These are phyloP conservation scores for Mycena maculata DNA, from an alignment of 768 basidiomycete species.

Conservation along the genomic window DNA sequence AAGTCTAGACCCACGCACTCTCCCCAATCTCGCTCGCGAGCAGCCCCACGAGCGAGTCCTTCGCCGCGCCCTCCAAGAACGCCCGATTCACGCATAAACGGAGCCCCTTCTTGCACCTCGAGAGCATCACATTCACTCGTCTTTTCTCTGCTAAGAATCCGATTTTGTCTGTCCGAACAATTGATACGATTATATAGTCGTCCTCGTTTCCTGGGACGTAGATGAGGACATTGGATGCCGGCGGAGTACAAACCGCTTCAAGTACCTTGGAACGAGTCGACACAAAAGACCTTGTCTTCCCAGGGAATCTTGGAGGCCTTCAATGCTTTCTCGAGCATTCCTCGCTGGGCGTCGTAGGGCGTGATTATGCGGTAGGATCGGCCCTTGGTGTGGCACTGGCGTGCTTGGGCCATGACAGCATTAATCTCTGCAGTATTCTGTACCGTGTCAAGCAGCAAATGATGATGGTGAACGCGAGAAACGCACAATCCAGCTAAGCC, in stretches of 20 bases:
- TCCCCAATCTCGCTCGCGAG: conserved; percentile 42
- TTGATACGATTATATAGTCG: conserved; percentile 77
- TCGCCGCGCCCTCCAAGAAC: conserved; percentile 59
- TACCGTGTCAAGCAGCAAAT: background rate
- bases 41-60: conserved; percentile 46
- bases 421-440: conserved; percentile 68
- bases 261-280: conserved; percentile 86
- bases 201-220: conserved; percentile 72
- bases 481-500: conserved; percentile 54
- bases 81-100: conserved; percentile 65
- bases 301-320: conserved; percentile 59
- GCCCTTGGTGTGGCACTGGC: conserved; percentile 50
- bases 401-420: conserved; percentile 55
- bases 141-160: conserved; percentile 71
- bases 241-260: conserved; percentile 2
- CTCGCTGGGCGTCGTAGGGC: conserved; percentile 79
- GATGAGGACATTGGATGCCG: conserved; percentile 9
- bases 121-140: conserved; percentile 84
- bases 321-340: conserved; percentile 60
- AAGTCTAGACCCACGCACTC: too few species aligned
- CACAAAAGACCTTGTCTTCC: conserved; percentile 77
- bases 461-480: background rate
- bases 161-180: conserved; percentile 70
- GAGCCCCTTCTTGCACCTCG: conserved; percentile 77
- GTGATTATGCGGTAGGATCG: conserved; percentile 72